phyloP scores from a whole-genome alignment of 2,329 filamentous ascomycete genomes.

The Hymenoscyphus albidus region DNA sequence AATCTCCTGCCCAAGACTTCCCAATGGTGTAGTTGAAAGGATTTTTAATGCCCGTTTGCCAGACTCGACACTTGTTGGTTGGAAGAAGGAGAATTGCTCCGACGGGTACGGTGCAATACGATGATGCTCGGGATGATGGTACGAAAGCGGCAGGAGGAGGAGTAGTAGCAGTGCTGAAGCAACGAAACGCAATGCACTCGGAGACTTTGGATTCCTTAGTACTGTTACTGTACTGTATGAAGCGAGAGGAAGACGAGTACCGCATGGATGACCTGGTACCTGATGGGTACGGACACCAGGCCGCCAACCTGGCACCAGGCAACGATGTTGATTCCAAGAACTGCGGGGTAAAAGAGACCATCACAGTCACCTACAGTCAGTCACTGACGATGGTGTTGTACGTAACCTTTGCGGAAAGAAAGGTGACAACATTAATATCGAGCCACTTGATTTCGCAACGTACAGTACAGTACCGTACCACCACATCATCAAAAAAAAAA shows the following conservation, averaged over 20 bases:
- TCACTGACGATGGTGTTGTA: background rate
- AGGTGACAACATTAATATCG: background rate
- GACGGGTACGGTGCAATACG: background rate
- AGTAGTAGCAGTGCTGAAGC: background rate
- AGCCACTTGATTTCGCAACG: background rate
- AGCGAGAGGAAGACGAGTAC: background rate
- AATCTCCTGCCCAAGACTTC: background rate
- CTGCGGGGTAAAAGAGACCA: background rate
- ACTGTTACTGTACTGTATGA: background rate
- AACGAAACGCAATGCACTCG: background rate
- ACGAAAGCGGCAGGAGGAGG: background rate
- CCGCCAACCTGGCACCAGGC: background rate
- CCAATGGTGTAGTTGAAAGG: slow-evolving; percentile 1
- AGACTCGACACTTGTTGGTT: background rate
- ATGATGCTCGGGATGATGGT: background rate
- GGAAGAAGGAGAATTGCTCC: background rate
- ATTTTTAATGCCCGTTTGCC: background rate
- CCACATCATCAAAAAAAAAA: background rate
- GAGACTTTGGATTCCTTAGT: no score
- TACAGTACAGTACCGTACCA: no score
- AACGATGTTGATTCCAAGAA: background rate
- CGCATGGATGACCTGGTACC: background rate
- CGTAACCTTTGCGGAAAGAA: background rate
- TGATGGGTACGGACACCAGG: no score
- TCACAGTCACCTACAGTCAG: no score